phyloP scores from a whole-genome alignment of 2,329 filamentous ascomycete genomes.

The Diaporthe amygdali region DNA sequence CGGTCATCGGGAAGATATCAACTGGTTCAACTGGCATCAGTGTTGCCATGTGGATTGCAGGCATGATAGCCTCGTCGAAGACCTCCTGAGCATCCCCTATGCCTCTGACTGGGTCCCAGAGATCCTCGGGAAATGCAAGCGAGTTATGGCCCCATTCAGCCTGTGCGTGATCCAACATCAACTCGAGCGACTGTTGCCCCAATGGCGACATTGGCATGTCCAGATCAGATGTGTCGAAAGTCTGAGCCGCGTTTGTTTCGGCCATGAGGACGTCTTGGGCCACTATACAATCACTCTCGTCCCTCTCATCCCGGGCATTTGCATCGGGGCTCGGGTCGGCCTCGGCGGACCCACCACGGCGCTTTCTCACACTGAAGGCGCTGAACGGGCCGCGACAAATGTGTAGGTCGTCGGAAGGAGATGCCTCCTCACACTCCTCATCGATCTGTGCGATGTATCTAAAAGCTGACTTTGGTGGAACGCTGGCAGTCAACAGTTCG shows the following conservation, averaged over 20 bases:
- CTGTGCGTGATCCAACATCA: background rate
- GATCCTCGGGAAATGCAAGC: background rate
- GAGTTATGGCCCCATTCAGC: background rate
- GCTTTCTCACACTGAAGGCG: background rate
- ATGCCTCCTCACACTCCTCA: background rate
- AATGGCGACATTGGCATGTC: background rate
- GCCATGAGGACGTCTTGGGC: background rate
- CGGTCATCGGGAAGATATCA: background rate
- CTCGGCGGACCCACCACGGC: background rate
- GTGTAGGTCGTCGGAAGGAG: background rate
- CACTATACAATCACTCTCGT: background rate
- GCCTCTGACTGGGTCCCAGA: background rate
- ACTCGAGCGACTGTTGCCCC: background rate
- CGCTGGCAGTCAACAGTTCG: slow-evolving; percentile 33
- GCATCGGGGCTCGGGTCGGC: background rate
- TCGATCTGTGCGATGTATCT: slow-evolving; percentile 21
- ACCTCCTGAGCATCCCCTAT: background rate
- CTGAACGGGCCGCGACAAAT: background rate
- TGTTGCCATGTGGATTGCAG: background rate
- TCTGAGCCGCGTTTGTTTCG: background rate
- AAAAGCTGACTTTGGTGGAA: slow-evolving; percentile 32
- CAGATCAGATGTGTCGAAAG: background rate
- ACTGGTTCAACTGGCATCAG: background rate
- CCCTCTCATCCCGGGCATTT: background rate
- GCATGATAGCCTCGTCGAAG: background rate